Conservation (phyloP, 805 yeast species). For the Tetrapisispora taiwanensis region DNA sequence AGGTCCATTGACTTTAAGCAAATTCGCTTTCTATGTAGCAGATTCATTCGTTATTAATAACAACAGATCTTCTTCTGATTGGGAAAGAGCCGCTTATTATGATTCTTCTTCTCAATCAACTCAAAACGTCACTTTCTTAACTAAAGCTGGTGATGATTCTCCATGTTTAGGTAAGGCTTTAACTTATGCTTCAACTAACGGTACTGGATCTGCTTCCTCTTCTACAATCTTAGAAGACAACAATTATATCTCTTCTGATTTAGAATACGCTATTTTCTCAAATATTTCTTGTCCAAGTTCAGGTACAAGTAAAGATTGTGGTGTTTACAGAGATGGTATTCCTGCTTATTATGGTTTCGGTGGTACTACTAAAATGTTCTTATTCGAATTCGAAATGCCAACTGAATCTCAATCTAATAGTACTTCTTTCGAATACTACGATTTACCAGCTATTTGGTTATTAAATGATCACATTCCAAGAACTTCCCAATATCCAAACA, state of each 20-base stretch:
- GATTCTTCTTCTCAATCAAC: constrained; percentile 36
- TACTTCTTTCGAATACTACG: constrained; percentile 31
- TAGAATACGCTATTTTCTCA: constrained; percentile 53
- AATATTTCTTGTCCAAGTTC: constrained; percentile 45
- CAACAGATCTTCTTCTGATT: constrained; percentile 32
- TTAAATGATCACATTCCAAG: constrained; percentile 64
- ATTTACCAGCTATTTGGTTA: constrained; percentile 73
- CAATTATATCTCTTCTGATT: constrained; percentile 43
- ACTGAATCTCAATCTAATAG: constrained; percentile 35
- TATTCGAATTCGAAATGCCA: constrained; percentile 64
- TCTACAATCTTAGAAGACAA: constrained; percentile 41
- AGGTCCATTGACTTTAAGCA: constrained; percentile 54
- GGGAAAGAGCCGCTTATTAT: constrained; percentile 55
- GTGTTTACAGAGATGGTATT: constrained; percentile 63
- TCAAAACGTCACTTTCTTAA: constrained; percentile 58
- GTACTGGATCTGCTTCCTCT: constrained; percentile 35
- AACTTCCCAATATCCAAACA: constrained; percentile 56
- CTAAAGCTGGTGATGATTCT: constrained; percentile 49
- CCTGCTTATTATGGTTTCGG: constrained; percentile 66
- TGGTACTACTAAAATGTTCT: constrained; percentile 60
- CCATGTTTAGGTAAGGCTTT: constrained; percentile 62
- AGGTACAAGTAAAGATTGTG: constrained; percentile 54
- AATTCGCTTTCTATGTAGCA: constrained; percentile 53
- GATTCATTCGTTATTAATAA: constrained; percentile 29
- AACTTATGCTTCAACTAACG: constrained; percentile 51